Evolutionary conservation across 192 early-diverging fungal genomes (phyloP), one percentile per base, ranked within the genome.

Genomic region (Coemansia sp.): DNA sequence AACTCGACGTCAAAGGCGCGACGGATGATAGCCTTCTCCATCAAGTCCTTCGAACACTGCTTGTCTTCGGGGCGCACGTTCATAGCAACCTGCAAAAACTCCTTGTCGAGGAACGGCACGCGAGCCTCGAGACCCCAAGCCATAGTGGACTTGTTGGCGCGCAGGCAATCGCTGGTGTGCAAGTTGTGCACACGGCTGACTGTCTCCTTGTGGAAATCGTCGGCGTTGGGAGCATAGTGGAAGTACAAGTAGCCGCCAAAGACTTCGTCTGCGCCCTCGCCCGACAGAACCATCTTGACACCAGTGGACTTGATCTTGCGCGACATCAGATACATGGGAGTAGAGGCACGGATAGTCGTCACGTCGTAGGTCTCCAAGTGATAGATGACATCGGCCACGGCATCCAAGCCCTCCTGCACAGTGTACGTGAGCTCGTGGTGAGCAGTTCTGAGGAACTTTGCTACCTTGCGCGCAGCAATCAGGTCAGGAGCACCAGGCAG

Each of bases 91-190:
- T 97, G 91, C 70, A 99, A 70, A 72, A 99, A 97, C 31, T 84
- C 85, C 83, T 87, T 89, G 86, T 99, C 96, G 47, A 97, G 83
- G 89, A 99, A 99, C 37, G 96, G 96, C 20, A 99, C 96, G 72
- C 96, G 94, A 13, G 94, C 94, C 75, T 99, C 96, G 42, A 99
- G 89, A 70, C 96, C 96, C 96, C 96, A 99, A 6, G 96, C 96
- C 95, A 99, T 97, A 42, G 96, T 99, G 4, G 94, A 92, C 79
- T 99, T 97, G 91, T 99, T 97, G 77, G 97, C 97, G 72, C 97
- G 94, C 58, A 99, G 83, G 82, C 92, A 93, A 78, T 99, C 97
- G 71, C 93, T 87, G 25, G 92, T 96, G 77, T 99, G 95, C 56
- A 99, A 84, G 88, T 99, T 95, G 85, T 97, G 93, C 74, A 97